Conservation (phyloP, 2,329 filamentous ascomycete genomes). For the Scedosporium dehoogii region DNA sequence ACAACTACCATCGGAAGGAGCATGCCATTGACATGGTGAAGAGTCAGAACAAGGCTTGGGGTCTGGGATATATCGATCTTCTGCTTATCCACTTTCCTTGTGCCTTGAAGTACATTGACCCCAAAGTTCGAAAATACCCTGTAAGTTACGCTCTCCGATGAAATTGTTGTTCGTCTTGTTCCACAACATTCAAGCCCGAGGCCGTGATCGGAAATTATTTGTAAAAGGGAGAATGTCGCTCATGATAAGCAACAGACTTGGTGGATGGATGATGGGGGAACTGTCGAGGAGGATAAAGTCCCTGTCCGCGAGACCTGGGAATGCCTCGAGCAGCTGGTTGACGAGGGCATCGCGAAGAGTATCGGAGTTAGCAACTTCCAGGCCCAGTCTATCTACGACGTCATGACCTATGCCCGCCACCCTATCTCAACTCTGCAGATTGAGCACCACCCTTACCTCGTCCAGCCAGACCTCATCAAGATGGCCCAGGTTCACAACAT, state of each 20-base stretch:
- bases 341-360: slow-evolving; percentile 16
- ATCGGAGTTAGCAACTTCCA: slow-evolving; percentile 54
- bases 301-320: slow-evolving; percentile 20
- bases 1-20: slow-evolving; percentile 20
- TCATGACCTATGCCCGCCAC: slow-evolving; percentile 67
- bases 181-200: no score
- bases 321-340: slow-evolving; percentile 19
- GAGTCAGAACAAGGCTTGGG: slow-evolving; percentile 27
- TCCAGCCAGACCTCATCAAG: slow-evolving; percentile 60
- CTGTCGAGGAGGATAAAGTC: slow-evolving; percentile 14
- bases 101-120: slow-evolving; percentile 31
- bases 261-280: slow-evolving; percentile 18
- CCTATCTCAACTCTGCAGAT: slow-evolving; percentile 71
- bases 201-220: no score
- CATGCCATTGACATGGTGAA: slow-evolving; percentile 19
- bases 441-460: slow-evolving; percentile 83
- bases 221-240: no score
- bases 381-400: slow-evolving; percentile 64
- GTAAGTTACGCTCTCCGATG: slow-evolving; percentile 11
- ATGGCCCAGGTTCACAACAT: slow-evolving; percentile 62
- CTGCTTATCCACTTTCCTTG: slow-evolving; percentile 27
- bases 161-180: not conserved
- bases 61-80: slow-evolving; percentile 23
- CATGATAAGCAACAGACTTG: slow-evolving; percentile 12
- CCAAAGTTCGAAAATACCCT: slow-evolving; percentile 28